These are phyloP conservation scores for Fusarium staphyleae DNA, from an alignment of 2,329 filamentous ascomycete genomes.

Conservation along the genomic window DNA sequence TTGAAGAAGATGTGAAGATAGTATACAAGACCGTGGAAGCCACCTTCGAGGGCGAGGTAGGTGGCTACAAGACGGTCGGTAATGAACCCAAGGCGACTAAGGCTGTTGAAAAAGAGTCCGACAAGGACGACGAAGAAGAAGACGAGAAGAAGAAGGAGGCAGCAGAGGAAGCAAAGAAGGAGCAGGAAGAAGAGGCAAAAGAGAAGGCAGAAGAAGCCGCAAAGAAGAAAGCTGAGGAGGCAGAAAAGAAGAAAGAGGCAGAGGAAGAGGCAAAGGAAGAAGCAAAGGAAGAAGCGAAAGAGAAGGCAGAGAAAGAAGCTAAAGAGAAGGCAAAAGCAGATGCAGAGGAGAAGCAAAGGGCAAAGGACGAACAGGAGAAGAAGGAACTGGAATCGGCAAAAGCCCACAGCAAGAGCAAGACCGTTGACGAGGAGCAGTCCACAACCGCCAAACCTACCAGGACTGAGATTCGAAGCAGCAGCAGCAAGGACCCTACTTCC, in stretches of 20 bases:
- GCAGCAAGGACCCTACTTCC: slow-evolving; percentile 30
- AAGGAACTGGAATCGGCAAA: slow-evolving; percentile 16
- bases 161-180: slow-evolving; percentile 34
- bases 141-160: slow-evolving; percentile 20
- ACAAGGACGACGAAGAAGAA: slow-evolving; percentile 16
- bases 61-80: slow-evolving; percentile 51
- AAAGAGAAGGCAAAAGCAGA: slow-evolving; percentile 3
- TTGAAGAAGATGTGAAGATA: slow-evolving; percentile 45
- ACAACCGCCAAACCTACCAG: slow-evolving; percentile 33
- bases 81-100: slow-evolving; percentile 25
- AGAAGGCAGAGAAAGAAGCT: background rate
- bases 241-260: slow-evolving; percentile 2
- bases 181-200: slow-evolving; percentile 16
- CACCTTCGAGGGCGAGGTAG: slow-evolving; percentile 53
- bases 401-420: slow-evolving; percentile 21
- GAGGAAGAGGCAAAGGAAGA: slow-evolving; percentile 5
- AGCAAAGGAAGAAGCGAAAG: background rate
- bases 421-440: slow-evolving; percentile 16
- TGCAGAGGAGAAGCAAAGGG: slow-evolving; percentile 1
- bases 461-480: slow-evolving; percentile 21
- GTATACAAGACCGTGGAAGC: slow-evolving; percentile 53
- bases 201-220: slow-evolving; percentile 13
- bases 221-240: slow-evolving; percentile 15
- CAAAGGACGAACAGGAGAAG: slow-evolving; percentile 1
- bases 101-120: slow-evolving; percentile 10